Conservation (phyloP, 257 asterid species). For the Gentiana dahurica region DNA sequence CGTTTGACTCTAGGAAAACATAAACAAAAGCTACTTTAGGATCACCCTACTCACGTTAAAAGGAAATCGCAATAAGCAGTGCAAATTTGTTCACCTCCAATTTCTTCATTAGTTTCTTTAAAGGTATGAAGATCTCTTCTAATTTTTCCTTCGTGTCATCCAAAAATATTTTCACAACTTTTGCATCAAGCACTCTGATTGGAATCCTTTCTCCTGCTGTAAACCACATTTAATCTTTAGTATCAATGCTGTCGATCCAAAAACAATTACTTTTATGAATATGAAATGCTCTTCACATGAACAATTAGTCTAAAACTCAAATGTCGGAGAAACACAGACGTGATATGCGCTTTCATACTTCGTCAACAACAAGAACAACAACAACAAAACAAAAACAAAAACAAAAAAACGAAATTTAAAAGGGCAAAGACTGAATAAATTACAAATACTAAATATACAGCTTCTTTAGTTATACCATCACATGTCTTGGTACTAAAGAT, state of each 20-base stretch:
- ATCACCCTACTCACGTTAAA: conserved; percentile 9
- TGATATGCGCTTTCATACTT: no score
- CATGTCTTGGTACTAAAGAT: no score
- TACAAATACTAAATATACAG: no score
- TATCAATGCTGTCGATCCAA: conserved; percentile 1
- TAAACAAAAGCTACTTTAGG: conserved; percentile 8
- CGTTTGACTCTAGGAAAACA: conserved; percentile 40
- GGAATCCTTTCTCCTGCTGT: conserved; percentile 64
- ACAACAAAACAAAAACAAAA: no score
- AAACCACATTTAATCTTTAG: conserved; percentile 6
- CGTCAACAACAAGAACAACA: no score
- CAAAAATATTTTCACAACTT: conserved; percentile 40
- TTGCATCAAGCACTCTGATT: conserved; percentile 44
- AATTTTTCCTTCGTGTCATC: conserved; percentile 48
- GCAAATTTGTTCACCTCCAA: conserved; percentile 27
- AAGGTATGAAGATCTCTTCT: conserved; percentile 41
- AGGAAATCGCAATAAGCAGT: conserved; percentile 1
- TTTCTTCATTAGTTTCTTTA: conserved; percentile 28
- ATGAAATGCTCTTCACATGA: neutral
- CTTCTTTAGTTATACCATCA: no score
- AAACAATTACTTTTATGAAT: no score
- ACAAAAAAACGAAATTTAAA: no score
- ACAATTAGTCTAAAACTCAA: no score
- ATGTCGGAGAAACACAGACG: no score
- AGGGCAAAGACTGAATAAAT: no score